Evolutionary conservation across 768 basidiomycete genomes (phyloP).

Genomic region (Mycena capillaripes): DNA sequence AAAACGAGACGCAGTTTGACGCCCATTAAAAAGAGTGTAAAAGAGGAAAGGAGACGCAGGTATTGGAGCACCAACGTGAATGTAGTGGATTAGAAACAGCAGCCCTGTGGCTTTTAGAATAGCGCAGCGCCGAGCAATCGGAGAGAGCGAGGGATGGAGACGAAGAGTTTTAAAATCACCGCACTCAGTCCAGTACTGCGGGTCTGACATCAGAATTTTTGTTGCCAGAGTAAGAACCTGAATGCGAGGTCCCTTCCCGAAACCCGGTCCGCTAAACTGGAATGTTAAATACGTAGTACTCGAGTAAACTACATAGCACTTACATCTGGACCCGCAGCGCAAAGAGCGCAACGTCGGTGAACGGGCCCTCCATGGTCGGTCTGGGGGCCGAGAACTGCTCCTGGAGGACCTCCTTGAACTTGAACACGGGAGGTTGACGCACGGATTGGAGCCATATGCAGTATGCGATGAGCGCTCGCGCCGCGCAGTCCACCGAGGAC

Average conservation of each 20-base stretch:
- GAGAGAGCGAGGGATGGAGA: not conserved
- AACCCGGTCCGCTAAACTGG: not conserved
- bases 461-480: not conserved
- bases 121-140: not conserved
- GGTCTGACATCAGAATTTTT: not conserved
- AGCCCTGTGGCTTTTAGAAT: not conserved
- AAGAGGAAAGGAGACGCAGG: conserved; percentile 1
- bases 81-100: not conserved
- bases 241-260: not conserved
- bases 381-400: too few relatives aligned
- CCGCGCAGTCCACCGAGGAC: not conserved
- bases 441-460: conserved; percentile 6
- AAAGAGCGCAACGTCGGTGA: too few relatives aligned
- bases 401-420: too few relatives aligned
- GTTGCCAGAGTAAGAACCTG: not conserved
- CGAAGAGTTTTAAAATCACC: conserved; percentile 1
- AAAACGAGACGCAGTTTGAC: conserved; percentile 1
- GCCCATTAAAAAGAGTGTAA: conserved; percentile 1
- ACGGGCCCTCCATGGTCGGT: too few relatives aligned
- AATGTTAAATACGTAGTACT: not conserved
- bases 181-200: not conserved
- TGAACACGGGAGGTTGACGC: too few relatives aligned
- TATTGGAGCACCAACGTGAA: not conserved
- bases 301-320: too few relatives aligned
- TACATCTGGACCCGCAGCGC: too few relatives aligned